Evolutionary conservation across 164 flowering plant genomes (phyloP), one percentile per base, ranked within the genome.

Genomic region (Brasenia schreberi): DNA sequence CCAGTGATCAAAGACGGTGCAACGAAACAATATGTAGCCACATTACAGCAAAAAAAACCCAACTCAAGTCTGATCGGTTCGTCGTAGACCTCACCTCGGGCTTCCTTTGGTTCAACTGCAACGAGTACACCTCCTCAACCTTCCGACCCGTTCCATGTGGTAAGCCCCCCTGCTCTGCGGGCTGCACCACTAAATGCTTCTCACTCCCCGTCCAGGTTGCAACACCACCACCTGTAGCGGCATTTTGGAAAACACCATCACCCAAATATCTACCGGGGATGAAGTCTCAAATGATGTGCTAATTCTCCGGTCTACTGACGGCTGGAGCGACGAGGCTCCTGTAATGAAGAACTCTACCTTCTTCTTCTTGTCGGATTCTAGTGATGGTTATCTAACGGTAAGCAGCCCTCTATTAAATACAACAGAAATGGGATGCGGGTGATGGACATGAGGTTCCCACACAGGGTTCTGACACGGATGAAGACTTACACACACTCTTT

Each of bases 61-160:
- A n/a, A 0, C 72, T 71, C 17, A 68, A 66, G 0, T 66, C 82
- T 10, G 60, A 67, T 4, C 65, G 39, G 11, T 64, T 73, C 19
- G 70, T 69, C 9, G 59, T 79, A 6, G 73, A 77, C 61, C 73
- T 79, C n/a, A 72, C 75, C 5, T 73, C 71, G 19, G 65, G 61
- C 4, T 73, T 70, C 56, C 61, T 70, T 0, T 80, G 83, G 83
- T 73, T 77, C 4, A 65, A 71, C 45, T 75, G 76, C 39, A 69
- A 68, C 6, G 7, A 65, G 3, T 68, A 52, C 44, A 70, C 77
- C 18, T 18, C 56, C 4, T 75, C 79, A 0, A 23, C 80, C 7
- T 73, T 65, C 68, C 69, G 19, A 9, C 66, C 71, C 0, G 62
- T 69, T 44, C 73, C 27, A 1, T 79, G 82, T 59, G 43, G 60